phyloP scores from a whole-genome alignment of 495 filamentous ascomycete species.

The Cryomyces minteri region DNA sequence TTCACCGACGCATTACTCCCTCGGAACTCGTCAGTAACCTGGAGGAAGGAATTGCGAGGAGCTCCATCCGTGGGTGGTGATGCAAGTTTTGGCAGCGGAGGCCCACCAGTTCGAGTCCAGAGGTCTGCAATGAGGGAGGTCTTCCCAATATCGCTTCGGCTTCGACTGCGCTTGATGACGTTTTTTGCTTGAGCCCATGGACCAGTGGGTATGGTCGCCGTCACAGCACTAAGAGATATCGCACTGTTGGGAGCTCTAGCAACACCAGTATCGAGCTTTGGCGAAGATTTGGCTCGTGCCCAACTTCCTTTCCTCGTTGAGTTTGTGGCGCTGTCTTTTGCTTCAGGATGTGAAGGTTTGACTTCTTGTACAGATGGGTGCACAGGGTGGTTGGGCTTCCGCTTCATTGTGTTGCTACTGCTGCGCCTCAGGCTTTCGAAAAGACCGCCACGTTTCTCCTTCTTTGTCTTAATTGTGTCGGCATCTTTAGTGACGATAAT shows the following conservation, averaged over 20 bases:
- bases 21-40: too few species aligned
- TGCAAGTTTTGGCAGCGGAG: constrained; percentile 34
- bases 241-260: constrained; percentile 3
- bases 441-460: constrained; percentile 12
- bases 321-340: constrained; percentile 3
- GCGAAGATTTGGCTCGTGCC: constrained; percentile 12
- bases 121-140: constrained; percentile 14
- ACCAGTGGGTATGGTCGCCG: constrained; percentile 28
- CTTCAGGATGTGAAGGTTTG: too few species aligned
- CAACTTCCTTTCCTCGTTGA: constrained; percentile 11
- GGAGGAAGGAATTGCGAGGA: too few species aligned
- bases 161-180: constrained; percentile 42
- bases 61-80: constrained; percentile 19
- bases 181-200: constrained; percentile 27
- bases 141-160: constrained; percentile 53
- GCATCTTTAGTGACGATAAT: constrained; percentile 4
- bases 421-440: constrained; percentile 9
- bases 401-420: constrained; percentile 13
- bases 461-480: constrained; percentile 7
- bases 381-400: constrained; percentile 5
- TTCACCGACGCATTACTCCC: too few species aligned
- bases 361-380: not conserved
- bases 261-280: constrained; percentile 13
- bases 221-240: constrained; percentile 17
- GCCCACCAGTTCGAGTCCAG: constrained; percentile 35